These are phyloP conservation scores for Lachancea fermentati DNA, from an alignment of 805 yeast genomes.

Conservation along the genomic window DNA sequence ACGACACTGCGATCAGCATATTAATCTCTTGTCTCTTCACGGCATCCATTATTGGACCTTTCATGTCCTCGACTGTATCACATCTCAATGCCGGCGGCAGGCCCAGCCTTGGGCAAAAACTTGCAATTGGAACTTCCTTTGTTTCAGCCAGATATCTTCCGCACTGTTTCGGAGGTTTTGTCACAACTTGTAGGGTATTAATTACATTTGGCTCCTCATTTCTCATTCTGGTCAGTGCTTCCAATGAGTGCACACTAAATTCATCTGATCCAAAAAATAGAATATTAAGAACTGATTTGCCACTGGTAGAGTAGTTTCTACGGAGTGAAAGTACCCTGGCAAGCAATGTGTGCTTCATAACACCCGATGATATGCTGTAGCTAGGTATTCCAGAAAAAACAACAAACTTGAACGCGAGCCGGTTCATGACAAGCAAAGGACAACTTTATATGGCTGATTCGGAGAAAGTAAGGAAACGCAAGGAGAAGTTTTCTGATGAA, in stretches of 20 bases:
- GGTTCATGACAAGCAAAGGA: too few species aligned
- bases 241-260: slow-evolving; percentile 56
- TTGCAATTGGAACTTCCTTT: slow-evolving; percentile 50
- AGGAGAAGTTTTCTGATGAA: slow-evolving; percentile 30
- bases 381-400: too few species aligned
- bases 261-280: slow-evolving; percentile 78
- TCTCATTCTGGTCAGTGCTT: slow-evolving; percentile 30
- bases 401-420: background rate
- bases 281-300: slow-evolving; percentile 30
- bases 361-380: too few species aligned
- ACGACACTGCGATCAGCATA: slow-evolving; percentile 86
- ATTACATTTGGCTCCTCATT: slow-evolving; percentile 16
- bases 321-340: background rate
- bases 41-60: slow-evolving; percentile 13
- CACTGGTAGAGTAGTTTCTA: background rate
- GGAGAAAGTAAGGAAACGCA: slow-evolving; percentile 26
- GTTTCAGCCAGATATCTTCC: slow-evolving; percentile 50
- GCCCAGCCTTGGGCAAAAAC: slow-evolving; percentile 32
- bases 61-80: slow-evolving; percentile 20
- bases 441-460: slow-evolving; percentile 3
- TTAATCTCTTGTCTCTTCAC: slow-evolving; percentile 35
- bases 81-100: slow-evolving; percentile 26
- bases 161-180: slow-evolving; percentile 55
- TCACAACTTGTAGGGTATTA: slow-evolving; percentile 49
- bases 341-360: too few species aligned